phyloP scores from a whole-genome alignment of 1,284 basidiomycete genomes.

The Polyporus tsugae region DNA sequence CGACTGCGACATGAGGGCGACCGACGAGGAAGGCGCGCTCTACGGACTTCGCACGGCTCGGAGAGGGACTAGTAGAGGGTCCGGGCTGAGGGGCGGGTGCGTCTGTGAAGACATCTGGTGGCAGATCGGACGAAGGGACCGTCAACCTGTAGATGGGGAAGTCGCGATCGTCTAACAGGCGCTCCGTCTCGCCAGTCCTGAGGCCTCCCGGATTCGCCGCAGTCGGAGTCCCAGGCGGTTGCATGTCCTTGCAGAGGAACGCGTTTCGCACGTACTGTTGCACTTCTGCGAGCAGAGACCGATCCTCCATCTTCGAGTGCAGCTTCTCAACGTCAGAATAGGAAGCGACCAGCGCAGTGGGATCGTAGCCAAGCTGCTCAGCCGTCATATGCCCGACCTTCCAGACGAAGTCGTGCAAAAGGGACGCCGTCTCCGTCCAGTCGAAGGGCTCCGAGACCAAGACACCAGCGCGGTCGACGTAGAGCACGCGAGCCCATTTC shows the following conservation, averaged over 20 bases:
- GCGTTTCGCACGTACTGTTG: not conserved
- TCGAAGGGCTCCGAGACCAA: conserved; percentile 21
- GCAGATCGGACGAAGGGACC: not conserved
- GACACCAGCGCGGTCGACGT: conserved; percentile 19
- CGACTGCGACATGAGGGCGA: not conserved
- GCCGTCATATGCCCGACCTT: conserved; percentile 20
- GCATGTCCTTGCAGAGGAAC: not conserved
- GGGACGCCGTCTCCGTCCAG: not conserved
- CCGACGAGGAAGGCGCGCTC: conserved; percentile 11
- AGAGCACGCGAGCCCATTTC: conserved; percentile 14
- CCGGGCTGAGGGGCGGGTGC: not conserved
- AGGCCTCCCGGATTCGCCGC: not conserved
- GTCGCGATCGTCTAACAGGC: not conserved
- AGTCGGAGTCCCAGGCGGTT: not conserved
- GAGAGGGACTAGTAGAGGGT: not conserved
- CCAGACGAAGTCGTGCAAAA: conserved; percentile 24
- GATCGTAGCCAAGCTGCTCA: conserved; percentile 28
- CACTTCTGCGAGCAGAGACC: not conserved
- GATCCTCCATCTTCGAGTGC: not conserved
- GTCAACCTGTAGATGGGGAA: conserved; percentile 2
- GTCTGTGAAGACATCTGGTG: not conserved
- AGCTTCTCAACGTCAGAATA: not conserved
- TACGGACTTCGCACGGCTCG: too few species aligned
- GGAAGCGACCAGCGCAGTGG: conserved; percentile 9
- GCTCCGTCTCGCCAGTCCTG: not conserved